A percentile compares a stretch with the other conserved stretches of the same genome.
Conservation (phyloP, 2,329 filamentous ascomycete species). For the Trichoderma arundinaceum region DNA sequence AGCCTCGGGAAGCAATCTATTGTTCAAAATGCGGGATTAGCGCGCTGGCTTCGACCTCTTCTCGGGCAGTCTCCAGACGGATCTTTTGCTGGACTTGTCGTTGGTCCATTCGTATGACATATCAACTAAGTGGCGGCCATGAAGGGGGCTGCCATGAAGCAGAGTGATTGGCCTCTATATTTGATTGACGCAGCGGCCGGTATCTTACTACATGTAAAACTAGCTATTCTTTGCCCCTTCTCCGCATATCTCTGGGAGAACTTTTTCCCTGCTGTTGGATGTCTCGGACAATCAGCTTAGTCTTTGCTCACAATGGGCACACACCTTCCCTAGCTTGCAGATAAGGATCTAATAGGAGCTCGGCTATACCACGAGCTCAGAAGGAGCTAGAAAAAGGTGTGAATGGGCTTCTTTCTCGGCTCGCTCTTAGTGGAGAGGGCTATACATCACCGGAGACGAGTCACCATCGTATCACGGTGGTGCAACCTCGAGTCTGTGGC, state of each 20-base stretch:
- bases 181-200: slow-evolving; percentile 9
- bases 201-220: slow-evolving; percentile 17
- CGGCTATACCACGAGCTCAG: not conserved
- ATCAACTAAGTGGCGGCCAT: slow-evolving; percentile 5
- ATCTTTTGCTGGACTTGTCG: slow-evolving; percentile 17
- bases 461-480: not conserved
- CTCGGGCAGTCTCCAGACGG: not conserved
- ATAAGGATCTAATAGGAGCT: not conserved
- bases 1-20: slow-evolving; percentile 8
- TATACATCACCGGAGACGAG: slow-evolving; percentile 1
- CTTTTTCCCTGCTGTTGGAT: not conserved
- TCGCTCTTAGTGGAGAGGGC: not conserved
- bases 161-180: slow-evolving; percentile 24
- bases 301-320: not conserved
- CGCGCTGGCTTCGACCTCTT: slow-evolving; percentile 35
- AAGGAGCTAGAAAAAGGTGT: not conserved
- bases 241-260: slow-evolving; percentile 8
- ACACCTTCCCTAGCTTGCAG: not conserved
- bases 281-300: slow-evolving; percentile 13
- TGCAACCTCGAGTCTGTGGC: not conserved
- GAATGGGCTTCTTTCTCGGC: not conserved
- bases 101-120: slow-evolving; percentile 28
- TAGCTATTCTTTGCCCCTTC: slow-evolving; percentile 4
- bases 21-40: slow-evolving; percentile 41
- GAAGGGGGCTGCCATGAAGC: not conserved